These are phyloP conservation scores for Somion occarium DNA, from an alignment of 1,284 basidiomycete species.

Conservation along the genomic window DNA sequence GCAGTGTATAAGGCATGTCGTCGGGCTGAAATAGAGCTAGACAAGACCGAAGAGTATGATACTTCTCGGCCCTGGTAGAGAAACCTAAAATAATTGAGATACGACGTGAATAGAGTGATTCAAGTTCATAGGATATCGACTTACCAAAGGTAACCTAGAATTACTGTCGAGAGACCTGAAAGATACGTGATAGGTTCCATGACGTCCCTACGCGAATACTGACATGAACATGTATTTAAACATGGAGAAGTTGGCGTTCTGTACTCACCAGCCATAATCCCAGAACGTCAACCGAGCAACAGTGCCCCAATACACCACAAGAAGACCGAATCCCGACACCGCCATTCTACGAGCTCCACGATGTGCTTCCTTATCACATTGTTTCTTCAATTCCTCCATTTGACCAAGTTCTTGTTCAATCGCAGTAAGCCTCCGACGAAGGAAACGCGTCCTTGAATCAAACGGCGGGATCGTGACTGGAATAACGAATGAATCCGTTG, in stretches of 20 bases:
- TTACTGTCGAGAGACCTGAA: slow-evolving; percentile 55
- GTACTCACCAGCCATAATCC: slow-evolving; percentile 50
- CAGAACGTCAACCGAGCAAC: slow-evolving; percentile 64
- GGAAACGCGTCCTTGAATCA: slow-evolving; percentile 54
- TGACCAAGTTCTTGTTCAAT: slow-evolving; percentile 38
- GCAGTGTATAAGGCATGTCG: slow-evolving; percentile 52
- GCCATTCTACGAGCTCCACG: slow-evolving; percentile 54
- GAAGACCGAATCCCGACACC: slow-evolving; percentile 50
- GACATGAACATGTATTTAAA: not conserved
- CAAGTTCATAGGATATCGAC: slow-evolving; percentile 8
- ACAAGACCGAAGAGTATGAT: slow-evolving; percentile 60
- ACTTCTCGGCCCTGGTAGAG: slow-evolving; percentile 66
- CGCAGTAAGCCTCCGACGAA: slow-evolving; percentile 43
- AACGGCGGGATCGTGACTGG: slow-evolving; percentile 60
- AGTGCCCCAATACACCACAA: slow-evolving; percentile 58
- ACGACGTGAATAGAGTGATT: not conserved
- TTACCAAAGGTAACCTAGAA: slow-evolving; percentile 55
- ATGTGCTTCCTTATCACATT: slow-evolving; percentile 54
- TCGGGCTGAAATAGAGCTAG: slow-evolving; percentile 49
- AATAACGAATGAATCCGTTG: slow-evolving; percentile 28
- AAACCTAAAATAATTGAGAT: slow-evolving; percentile 36
- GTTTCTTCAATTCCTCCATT: slow-evolving; percentile 49
- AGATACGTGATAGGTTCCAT: slow-evolving; percentile 71
- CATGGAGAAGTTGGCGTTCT: not conserved
- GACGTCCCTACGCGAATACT: slow-evolving; percentile 42